These are phyloP conservation scores for Auriculariales sp. DNA, from an alignment of 768 basidiomycete species.

Conservation along the genomic window DNA sequence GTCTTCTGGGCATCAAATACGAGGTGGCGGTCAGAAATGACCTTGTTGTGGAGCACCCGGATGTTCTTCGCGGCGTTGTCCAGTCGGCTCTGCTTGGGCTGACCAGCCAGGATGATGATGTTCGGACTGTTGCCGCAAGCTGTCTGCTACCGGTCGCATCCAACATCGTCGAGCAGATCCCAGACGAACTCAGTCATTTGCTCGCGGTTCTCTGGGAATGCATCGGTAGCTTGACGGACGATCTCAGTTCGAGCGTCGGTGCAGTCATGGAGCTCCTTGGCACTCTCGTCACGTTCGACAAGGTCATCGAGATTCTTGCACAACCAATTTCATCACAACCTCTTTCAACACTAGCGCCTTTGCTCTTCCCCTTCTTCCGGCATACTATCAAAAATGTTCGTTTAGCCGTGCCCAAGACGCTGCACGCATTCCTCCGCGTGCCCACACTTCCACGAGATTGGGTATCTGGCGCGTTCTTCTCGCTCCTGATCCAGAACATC, in stretches of 20 bases:
- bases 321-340: slow-evolving; percentile 60
- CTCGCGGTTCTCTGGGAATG: slow-evolving; percentile 84
- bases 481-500: slow-evolving; percentile 85
- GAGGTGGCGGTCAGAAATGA: slow-evolving; percentile 90
- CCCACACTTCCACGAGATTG: slow-evolving; percentile 62
- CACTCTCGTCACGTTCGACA: slow-evolving; percentile 62
- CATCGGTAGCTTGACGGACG: slow-evolving; percentile 86
- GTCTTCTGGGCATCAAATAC: slow-evolving; percentile 91
- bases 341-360: slow-evolving; percentile 68
- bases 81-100: slow-evolving; percentile 90
- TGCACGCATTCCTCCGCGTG: slow-evolving; percentile 75
- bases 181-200: slow-evolving; percentile 55
- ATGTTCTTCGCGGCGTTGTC: slow-evolving; percentile 67
- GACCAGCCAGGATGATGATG: slow-evolving; percentile 86
- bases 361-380: slow-evolving; percentile 90
- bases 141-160: slow-evolving; percentile 80
- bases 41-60: slow-evolving; percentile 42
- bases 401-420: slow-evolving; percentile 78
- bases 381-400: slow-evolving; percentile 92
- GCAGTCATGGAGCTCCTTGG: slow-evolving; percentile 96
- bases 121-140: slow-evolving; percentile 86
- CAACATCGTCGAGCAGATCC: slow-evolving; percentile 62
- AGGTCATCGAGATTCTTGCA: slow-evolving; percentile 65
- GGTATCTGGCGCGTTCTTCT: slow-evolving; percentile 63
- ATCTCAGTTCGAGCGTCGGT: slow-evolving; percentile 89